phyloP scores from a whole-genome alignment of 805 yeast genomes.

The Candida chilensis region DNA sequence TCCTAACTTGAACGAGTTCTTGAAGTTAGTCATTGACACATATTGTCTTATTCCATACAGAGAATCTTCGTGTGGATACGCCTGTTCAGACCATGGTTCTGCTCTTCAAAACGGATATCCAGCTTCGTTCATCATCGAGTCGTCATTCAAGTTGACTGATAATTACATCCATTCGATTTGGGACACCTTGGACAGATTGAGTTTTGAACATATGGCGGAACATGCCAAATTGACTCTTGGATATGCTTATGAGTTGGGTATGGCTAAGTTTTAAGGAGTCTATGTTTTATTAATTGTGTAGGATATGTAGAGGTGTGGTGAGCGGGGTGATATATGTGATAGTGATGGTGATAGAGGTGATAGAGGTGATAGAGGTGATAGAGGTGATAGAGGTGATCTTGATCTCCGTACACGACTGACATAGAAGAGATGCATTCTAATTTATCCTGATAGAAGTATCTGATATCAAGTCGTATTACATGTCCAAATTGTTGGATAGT shows the following conservation, averaged over 20 bases:
- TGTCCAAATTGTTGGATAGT: no score
- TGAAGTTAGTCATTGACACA: conserved; percentile 48
- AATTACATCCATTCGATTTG: conserved; percentile 66
- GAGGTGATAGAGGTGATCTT: no score
- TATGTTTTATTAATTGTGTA: no score
- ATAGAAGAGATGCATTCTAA: no score
- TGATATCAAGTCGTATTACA: no score
- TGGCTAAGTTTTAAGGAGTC: conserved; percentile 15
- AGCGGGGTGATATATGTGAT: no score
- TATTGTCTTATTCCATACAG: conserved; percentile 64
- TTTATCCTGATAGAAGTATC: no score
- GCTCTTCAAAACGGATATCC: conserved; percentile 82
- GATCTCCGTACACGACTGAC: no score
- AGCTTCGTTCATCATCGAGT: conserved; percentile 73
- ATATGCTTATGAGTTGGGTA: conserved; percentile 60
- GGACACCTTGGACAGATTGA: conserved; percentile 78
- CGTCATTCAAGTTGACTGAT: conserved; percentile 53
- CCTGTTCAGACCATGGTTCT: conserved; percentile 90
- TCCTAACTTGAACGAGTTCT: conserved; percentile 42
- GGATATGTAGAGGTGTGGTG: no score
- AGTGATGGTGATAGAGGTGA: no score
- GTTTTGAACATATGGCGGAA: conserved; percentile 70
- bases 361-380: no score
- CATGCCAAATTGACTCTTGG: conserved; percentile 75
- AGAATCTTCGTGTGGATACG: conserved; percentile 81